Conservation (phyloP, 306 rosid genomes). For the Lablab purpureus region DNA sequence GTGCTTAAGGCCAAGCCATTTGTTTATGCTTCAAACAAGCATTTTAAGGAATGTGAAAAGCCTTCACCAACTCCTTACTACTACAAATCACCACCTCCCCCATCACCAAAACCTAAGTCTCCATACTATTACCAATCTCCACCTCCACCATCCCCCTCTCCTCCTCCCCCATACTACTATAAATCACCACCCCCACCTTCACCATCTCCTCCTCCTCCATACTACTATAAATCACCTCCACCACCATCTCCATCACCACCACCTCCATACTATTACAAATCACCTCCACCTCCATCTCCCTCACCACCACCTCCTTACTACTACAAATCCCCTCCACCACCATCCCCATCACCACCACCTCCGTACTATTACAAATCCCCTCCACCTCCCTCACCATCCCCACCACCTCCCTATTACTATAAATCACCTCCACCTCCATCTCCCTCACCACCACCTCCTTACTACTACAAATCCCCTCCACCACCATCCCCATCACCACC, state of each 20-base stretch:
- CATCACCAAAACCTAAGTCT: too few relatives aligned
- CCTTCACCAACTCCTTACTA: conserved; percentile 77
- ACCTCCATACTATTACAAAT: conserved; percentile 10
- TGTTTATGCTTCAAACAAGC: conserved; percentile 85
- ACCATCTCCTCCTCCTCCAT: conserved; percentile 33
- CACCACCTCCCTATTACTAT: conserved; percentile 50
- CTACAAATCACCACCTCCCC: conserved; percentile 64
- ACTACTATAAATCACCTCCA: not conserved
- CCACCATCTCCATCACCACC: conserved; percentile 2
- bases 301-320: too few relatives aligned
- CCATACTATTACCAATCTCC: too few relatives aligned
- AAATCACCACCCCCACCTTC: conserved; percentile 47
- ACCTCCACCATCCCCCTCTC: conserved; percentile 48
- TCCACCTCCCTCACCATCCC: not conserved
- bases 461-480: conserved; percentile 29
- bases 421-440: conserved; percentile 43
- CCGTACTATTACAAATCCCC: not conserved
- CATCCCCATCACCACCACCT: conserved; percentile 44
- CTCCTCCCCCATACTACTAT: conserved; percentile 19
- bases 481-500: conserved; percentile 16
- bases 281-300: not conserved
- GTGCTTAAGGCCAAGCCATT: conserved; percentile 79
- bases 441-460: conserved; percentile 33
- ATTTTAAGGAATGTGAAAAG: conserved; percentile 68
- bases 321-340: not conserved